phyloP scores from a whole-genome alignment of 805 yeast species.

The Wickerhamiella allomyrinae region DNA sequence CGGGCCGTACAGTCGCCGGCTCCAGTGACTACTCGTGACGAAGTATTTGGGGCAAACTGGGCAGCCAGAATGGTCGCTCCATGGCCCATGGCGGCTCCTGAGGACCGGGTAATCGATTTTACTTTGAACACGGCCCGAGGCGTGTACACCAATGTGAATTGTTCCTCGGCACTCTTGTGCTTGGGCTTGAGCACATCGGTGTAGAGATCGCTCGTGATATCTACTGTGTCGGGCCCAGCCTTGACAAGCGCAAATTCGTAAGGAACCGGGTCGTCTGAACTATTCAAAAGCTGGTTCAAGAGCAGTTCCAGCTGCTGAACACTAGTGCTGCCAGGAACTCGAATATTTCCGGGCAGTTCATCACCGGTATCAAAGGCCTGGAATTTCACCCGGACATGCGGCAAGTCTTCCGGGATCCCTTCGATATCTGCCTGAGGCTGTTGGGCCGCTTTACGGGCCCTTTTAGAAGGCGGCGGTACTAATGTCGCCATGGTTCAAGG shows the following conservation, averaged over 20 bases:
- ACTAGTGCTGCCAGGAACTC: constrained; percentile 82
- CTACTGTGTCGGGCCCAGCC: constrained; percentile 35
- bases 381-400: constrained; percentile 75
- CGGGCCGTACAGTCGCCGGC: constrained; percentile 94
- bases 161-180: constrained; percentile 80
- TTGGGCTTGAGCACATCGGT: constrained; percentile 75
- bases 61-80: constrained; percentile 86
- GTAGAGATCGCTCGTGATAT: constrained; percentile 66
- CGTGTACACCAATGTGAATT: constrained; percentile 75
- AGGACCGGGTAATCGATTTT: constrained; percentile 74
- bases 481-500: constrained; percentile 68
- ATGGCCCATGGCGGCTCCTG: constrained; percentile 90
- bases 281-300: constrained; percentile 52
- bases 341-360: constrained; percentile 61
- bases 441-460: constrained; percentile 73
- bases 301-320: constrained; percentile 81
- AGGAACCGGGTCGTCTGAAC: constrained; percentile 70
- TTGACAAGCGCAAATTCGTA: constrained; percentile 62
- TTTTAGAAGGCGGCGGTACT: constrained; percentile 86
- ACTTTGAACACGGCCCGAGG: constrained; percentile 94
- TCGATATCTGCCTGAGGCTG: constrained; percentile 54
- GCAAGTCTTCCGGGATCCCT: constrained; percentile 61
- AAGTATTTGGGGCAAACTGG: constrained; percentile 82
- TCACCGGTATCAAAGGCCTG: constrained; percentile 92
- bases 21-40: constrained; percentile 80